Base-by-base conservation (phyloP, 257 asterid genomes). In the Craterostigma plantagineum region DNA sequence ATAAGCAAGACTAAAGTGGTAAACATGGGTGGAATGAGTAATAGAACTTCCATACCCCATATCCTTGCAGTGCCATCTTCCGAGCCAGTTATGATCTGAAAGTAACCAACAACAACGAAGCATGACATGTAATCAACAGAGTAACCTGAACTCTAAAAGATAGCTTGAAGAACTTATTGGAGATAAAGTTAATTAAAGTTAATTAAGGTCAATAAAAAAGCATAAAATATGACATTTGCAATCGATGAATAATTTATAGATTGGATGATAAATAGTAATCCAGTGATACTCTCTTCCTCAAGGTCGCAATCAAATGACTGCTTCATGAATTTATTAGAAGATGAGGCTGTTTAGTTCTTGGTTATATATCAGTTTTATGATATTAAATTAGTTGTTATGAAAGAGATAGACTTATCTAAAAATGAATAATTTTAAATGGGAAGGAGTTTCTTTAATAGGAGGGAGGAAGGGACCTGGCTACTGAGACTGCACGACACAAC, bases 31-130 rank as follows among this genome's bases (percentile, higher is more conserved):
- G 60, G 34, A 44, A 38, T 44, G 30, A 23, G 30, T 23, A 23
- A 23, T 23, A 23, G 30, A 23, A 23, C 30, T 23, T 23, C 30
- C 30, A 30, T 77, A 87, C 98, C 98, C 98, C 98, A 87, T 66
- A 87, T 72, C 34, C 86, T 77, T 36, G 87, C 79, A 11, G 92
- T 69, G 57, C 98, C 92, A 57, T 87, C 98, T 77, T 87, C 98
- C 45, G 98, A 87, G 64, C 98, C 98, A 56, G 98, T 87, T 54
- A 87, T 65, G 35, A 87, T 70, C 98, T 82, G 87, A 66, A 64
- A 67, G 38, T 42, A 46, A 58, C 39, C 41, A 45, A 33, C 45
- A 43, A 43, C 17, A 16, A 12, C 1, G 11, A 12, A 8, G 40
- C 14, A 36, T 36, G 8, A 36, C 30, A 23, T 23, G 30, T 6